Percentiles rank a stretch among this genome's conserved stretches.
Conservation (phyloP, 2,329 filamentous ascomycete genomes). For the Trichoderma simmonsii region DNA sequence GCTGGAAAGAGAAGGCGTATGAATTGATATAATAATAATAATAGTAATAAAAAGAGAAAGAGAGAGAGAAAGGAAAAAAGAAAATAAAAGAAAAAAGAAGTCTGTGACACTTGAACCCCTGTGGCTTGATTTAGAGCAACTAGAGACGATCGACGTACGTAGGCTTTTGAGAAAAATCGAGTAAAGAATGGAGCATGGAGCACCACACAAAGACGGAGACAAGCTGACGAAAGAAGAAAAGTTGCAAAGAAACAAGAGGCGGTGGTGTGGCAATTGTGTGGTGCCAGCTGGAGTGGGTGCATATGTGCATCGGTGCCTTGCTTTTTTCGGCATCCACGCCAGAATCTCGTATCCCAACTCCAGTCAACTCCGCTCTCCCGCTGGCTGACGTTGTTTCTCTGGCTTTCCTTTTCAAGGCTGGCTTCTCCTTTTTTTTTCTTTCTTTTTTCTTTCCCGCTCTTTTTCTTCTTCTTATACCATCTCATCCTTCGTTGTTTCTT, state of each 20-base stretch:
- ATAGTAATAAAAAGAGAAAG: not conserved
- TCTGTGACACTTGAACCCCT: not conserved
- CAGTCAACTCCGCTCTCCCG: not conserved
- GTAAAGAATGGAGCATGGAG: not conserved
- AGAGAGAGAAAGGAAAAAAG: not conserved
- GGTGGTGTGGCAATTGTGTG: not conserved
- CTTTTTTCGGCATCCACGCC: slow-evolving; percentile 5
- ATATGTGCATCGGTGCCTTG: slow-evolving; percentile 4
- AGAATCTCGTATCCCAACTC: slow-evolving; percentile 8
- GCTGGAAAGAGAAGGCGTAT: not conserved
- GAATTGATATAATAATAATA: not conserved
- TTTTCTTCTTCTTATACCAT: not conserved
- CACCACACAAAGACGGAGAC: not conserved
- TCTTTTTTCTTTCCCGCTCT: not conserved
- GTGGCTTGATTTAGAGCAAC: not conserved
- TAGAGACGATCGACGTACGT: not conserved
- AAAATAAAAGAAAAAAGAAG: not conserved
- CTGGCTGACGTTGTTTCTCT: slow-evolving; percentile 2
- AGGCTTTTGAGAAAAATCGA: not conserved
- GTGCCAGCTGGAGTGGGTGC: not conserved
- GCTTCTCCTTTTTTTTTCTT: not conserved
- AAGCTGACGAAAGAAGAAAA: not conserved
- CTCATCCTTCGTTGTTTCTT: not conserved
- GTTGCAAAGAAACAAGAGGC: not conserved
- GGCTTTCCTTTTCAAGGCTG: not conserved